A percentile compares a stretch with the other conserved stretches of the same genome.
These are phyloP conservation scores for Senecio squalidus DNA, from an alignment of 140 eudicot species.

Conservation along the genomic window DNA sequence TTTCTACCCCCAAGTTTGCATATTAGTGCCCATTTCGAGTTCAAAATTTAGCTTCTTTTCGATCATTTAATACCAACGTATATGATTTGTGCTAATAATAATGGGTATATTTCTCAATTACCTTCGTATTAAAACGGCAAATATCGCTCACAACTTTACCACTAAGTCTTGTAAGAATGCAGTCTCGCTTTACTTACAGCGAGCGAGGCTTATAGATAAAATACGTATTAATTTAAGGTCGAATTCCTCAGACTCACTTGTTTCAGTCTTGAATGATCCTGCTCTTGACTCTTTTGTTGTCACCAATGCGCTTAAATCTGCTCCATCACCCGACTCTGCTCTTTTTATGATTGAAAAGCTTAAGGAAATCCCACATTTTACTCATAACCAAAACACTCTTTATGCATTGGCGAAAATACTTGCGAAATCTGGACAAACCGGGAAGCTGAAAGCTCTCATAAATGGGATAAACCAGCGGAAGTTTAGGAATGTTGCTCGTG, in stretches of 20 bases:
- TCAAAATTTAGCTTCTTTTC: too few relatives aligned
- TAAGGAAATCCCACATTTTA: conserved; percentile 46
- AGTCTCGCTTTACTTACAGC: conserved; percentile 58
- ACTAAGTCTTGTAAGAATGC: conserved; percentile 30
- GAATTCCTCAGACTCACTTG: conserved; percentile 33
- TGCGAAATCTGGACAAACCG: conserved; percentile 48
- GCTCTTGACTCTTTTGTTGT: conserved; percentile 84
- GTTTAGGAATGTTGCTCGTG: conserved; percentile 50
- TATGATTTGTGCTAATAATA: neutral
- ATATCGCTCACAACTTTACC: conserved; percentile 28
- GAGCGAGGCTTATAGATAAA: conserved; percentile 71
- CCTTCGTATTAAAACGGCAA: neutral
- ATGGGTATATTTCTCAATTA: conserved; percentile 20
- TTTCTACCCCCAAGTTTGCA: neutral
- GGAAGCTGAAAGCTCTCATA: conserved; percentile 53
- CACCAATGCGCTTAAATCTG: conserved; percentile 61
- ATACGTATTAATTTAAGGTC: conserved; percentile 61
- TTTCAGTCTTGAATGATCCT: conserved; percentile 44
- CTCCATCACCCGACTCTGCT: conserved; percentile 81
- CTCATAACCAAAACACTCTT: conserved; percentile 65
- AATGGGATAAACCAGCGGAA: conserved; percentile 58
- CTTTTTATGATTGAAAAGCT: conserved; percentile 55
- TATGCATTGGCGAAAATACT: conserved; percentile 69
- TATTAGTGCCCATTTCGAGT: too few relatives aligned
- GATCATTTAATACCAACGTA: too few relatives aligned